A percentile compares a stretch with the other conserved stretches of the same genome.
Conservation (phyloP, 768 basidiomycete species). For the Macrocybe gigantea region DNA sequence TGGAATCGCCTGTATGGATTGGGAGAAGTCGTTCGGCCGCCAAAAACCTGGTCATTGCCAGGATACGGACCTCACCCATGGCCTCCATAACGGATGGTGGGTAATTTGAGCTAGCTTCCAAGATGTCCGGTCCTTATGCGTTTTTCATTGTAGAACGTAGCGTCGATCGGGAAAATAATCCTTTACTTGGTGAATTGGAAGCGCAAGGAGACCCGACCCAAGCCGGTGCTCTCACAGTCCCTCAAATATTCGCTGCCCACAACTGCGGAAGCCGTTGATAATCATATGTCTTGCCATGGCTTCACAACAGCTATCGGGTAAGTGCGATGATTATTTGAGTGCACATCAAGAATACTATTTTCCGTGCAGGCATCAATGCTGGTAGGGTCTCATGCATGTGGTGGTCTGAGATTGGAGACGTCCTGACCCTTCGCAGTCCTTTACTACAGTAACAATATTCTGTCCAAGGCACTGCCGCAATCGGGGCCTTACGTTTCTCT, state of each 20-base stretch:
- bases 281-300: slow-evolving; percentile 70
- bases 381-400: slow-evolving; percentile 25
- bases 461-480: slow-evolving; percentile 73
- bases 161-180: slow-evolving; percentile 27
- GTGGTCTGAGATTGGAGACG: neutral
- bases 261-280: slow-evolving; percentile 56
- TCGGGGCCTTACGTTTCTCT: slow-evolving; percentile 79
- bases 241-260: slow-evolving; percentile 42
- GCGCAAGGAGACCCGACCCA: slow-evolving; percentile 19
- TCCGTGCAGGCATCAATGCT: slow-evolving; percentile 64
- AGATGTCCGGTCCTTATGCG: neutral
- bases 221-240: slow-evolving; percentile 37
- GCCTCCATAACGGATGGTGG: slow-evolving; percentile 16
- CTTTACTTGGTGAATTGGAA: slow-evolving; percentile 30
- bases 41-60: slow-evolving; percentile 37
- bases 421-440: slow-evolving; percentile 45
- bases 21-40: slow-evolving; percentile 41
- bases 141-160: slow-evolving; percentile 4
- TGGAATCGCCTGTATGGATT: slow-evolving; percentile 74
- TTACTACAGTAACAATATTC: slow-evolving; percentile 88
- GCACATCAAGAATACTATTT: slow-evolving; percentile 2
- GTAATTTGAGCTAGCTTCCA: slow-evolving; percentile 1
- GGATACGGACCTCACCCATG: slow-evolving; percentile 47
- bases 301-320: slow-evolving; percentile 76
- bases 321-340: slow-evolving; percentile 2